A percentile compares a stretch with the other conserved stretches of the same genome.
phyloP scores from a whole-genome alignment of 192 early-diverging fungal genomes.

The Oehlia diaphana region DNA sequence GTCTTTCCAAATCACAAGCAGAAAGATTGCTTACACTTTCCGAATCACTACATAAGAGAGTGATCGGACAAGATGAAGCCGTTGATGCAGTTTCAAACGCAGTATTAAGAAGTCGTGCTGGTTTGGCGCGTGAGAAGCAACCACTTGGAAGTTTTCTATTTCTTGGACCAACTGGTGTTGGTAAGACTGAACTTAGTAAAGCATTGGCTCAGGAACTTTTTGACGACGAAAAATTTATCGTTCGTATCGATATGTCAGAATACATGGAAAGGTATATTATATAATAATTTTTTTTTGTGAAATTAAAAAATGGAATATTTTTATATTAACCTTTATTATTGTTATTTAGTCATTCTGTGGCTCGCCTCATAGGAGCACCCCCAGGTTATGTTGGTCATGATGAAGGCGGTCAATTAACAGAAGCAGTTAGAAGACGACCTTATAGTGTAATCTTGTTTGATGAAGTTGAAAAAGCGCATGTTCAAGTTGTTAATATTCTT shows the following conservation, averaged over 20 bases:
- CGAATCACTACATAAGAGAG: conserved; percentile 76
- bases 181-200: conserved; percentile 87
- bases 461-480: conserved; percentile 98
- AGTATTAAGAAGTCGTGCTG: conserved; percentile 86
- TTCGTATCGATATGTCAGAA: conserved; percentile 99
- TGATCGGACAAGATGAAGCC: conserved; percentile 92
- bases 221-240: conserved; percentile 93
- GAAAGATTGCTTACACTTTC: conserved; percentile 81
- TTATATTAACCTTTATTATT: neutral
- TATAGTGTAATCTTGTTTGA: conserved; percentile 96
- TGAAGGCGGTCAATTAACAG: conserved; percentile 94
- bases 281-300: neutral
- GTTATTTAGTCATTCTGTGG: conserved; percentile 66
- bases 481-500: conserved; percentile 75
- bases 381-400: conserved; percentile 98
- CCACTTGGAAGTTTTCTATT: conserved; percentile 95
- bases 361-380: conserved; percentile 91
- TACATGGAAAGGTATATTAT: conserved; percentile 75
- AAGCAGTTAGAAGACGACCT: conserved; percentile 86
- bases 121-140: conserved; percentile 74
- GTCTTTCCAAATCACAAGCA: conserved; percentile 81
- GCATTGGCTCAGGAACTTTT: conserved; percentile 86
- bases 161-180: conserved; percentile 94
- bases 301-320: neutral
- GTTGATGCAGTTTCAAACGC: conserved; percentile 91